Percentiles rank a stretch among this genome's conserved stretches.
Conservation (phyloP, 257 asterid genomes). For the Solanum medicagineum region DNA sequence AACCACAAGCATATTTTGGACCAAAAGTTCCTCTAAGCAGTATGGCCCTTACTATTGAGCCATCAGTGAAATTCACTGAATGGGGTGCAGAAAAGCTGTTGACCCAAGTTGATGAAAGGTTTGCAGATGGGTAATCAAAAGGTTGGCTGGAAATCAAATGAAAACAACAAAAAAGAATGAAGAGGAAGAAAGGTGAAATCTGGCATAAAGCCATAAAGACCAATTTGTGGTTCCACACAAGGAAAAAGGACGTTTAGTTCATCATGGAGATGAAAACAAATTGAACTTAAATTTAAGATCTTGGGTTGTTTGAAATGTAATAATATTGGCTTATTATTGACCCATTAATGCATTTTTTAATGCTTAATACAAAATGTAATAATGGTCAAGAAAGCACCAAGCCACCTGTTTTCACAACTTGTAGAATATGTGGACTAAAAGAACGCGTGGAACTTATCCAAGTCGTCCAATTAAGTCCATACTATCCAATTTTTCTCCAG, state of each 20-base stretch:
- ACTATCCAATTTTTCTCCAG: too few relatives aligned
- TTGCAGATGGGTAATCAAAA: conserved; percentile 32
- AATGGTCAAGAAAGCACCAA: not conserved
- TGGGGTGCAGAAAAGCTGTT: conserved; percentile 22
- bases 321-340: not conserved
- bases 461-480: not conserved
- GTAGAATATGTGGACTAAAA: not conserved
- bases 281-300: not conserved
- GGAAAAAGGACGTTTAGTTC: not conserved
- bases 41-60: conserved; percentile 20
- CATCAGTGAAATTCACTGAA: conserved; percentile 12
- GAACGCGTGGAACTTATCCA: not conserved
- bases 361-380: not conserved
- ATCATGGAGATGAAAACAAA: not conserved
- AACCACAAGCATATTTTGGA: conserved; percentile 34
- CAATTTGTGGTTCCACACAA: not conserved
- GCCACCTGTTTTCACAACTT: not conserved
- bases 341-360: not conserved
- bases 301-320: not conserved
- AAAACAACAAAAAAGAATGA: not conserved
- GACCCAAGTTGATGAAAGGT: conserved; percentile 32
- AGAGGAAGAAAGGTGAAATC: not conserved
- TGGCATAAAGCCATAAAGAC: not conserved
- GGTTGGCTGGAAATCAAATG: conserved; percentile 14
- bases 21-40: conserved; percentile 29